Percentiles rank a stretch among this genome's conserved stretches.
These are phyloP conservation scores for Xylariaceae sp. DNA, from an alignment of 2,329 filamentous ascomycete species.

Conservation along the genomic window DNA sequence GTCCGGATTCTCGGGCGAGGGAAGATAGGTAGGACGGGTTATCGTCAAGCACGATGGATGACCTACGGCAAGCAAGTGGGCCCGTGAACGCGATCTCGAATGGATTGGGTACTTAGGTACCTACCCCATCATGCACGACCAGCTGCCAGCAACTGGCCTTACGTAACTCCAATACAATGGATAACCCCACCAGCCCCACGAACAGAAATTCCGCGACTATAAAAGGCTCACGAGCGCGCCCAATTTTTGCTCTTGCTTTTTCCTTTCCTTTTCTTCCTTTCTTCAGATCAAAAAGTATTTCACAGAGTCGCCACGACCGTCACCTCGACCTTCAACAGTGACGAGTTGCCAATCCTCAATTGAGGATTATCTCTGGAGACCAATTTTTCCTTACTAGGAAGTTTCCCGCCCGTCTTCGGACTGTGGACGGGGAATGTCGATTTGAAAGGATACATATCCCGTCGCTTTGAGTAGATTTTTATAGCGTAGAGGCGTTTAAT, in stretches of 20 bases:
- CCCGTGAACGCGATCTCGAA: not conserved
- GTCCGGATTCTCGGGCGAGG: not conserved
- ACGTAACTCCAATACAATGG: not conserved
- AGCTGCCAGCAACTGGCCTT: not conserved
- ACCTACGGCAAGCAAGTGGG: not conserved
- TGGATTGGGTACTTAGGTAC: not conserved
- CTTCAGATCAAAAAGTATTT: conserved; percentile 56
- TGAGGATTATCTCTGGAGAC: conserved; percentile 50
- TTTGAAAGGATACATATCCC: conserved; percentile 50
- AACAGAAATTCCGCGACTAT: not conserved
- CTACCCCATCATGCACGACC: not conserved
- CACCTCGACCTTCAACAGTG: conserved; percentile 53
- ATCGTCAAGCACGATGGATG: not conserved
- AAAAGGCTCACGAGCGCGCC: conserved; percentile 24
- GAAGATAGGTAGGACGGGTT: not conserved
- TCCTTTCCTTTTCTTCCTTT: conserved; percentile 40
- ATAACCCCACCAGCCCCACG: conserved; percentile 8
- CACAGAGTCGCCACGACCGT: conserved; percentile 60
- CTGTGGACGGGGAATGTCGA: conserved; percentile 54
- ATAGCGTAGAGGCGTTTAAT: not conserved
- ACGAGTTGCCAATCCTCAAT: conserved; percentile 54
- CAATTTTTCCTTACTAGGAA: conserved; percentile 57
- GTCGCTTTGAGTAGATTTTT: not conserved
- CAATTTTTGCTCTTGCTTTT: conserved; percentile 7
- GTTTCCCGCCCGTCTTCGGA: conserved; percentile 47